These are phyloP conservation scores for Penicillium samsonianum DNA, from an alignment of 495 filamentous ascomycete species.

Conservation along the genomic window DNA sequence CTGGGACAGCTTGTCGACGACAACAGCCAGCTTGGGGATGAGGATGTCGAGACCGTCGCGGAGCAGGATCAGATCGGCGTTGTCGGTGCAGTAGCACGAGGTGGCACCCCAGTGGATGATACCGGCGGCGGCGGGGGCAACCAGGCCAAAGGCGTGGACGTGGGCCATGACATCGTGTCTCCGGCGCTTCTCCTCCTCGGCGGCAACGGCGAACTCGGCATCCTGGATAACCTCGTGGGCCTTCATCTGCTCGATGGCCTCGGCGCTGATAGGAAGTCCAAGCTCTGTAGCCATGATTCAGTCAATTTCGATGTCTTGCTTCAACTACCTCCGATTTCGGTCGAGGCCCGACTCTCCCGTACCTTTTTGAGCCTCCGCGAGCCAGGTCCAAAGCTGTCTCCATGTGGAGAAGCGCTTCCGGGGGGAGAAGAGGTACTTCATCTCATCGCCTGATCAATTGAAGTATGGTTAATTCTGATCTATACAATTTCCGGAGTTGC, in stretches of 20 bases:
- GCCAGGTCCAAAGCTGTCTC: constrained; percentile 79
- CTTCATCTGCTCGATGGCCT: constrained; percentile 75
- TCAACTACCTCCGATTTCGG: constrained; percentile 22
- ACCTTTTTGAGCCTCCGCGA: constrained; percentile 81
- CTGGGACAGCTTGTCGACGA: constrained; percentile 73
- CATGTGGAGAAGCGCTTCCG: constrained; percentile 72
- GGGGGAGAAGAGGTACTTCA: constrained; percentile 66
- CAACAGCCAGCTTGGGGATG: constrained; percentile 80
- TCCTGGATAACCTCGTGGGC: constrained; percentile 72
- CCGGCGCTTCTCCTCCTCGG: constrained; percentile 76
- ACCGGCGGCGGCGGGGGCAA: constrained; percentile 78
- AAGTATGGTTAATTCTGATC: constrained; percentile 22
- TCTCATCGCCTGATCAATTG: constrained; percentile 45
- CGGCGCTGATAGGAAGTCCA: constrained; percentile 60
- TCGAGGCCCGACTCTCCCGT: constrained; percentile 17
- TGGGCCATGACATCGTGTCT: constrained; percentile 74
- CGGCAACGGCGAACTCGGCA: constrained; percentile 73
- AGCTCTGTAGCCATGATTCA: constrained; percentile 43
- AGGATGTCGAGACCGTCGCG: constrained; percentile 73
- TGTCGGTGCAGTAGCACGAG: constrained; percentile 74
- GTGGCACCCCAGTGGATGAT: constrained; percentile 84
- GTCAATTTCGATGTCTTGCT: constrained; percentile 28
- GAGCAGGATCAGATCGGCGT: constrained; percentile 84
- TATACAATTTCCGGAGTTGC: constrained; percentile 10
- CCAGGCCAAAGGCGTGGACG: constrained; percentile 71